Evolutionary conservation across 1,284 basidiomycete genomes (phyloP), one percentile per base, ranked within the genome.

Genomic region (Rhodotorula sp.): DNA sequence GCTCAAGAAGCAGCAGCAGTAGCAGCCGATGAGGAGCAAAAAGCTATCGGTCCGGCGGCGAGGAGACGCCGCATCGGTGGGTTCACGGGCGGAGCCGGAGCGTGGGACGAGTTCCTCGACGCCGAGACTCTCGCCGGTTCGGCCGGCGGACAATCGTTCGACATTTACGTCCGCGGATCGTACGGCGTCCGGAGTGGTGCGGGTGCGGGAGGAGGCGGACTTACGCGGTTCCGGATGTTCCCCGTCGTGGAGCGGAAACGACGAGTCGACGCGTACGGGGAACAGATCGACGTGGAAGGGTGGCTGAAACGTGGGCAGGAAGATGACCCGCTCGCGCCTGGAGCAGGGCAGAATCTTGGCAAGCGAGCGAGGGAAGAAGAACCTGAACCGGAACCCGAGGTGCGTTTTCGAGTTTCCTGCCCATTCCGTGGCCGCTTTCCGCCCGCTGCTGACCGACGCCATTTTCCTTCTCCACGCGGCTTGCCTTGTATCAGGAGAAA

Each of bases 151-250:
- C 70, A 69, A 59, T 93, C 91, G 3, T 98, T 91, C 78, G 95
- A 99, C 81, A 97, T 99, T 77, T 99, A 93, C 81, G 85, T 99
- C 73, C 97, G 95, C 80, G 97, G 95, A 10, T 91, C 95, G 78
- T 89, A 69, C 54, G 72, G 67, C 19, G 56, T 73, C 3, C 58
- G 69, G 4, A 57, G 60, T 21, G 34, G 15, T 8, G 16, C 15
- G 15, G 38, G 47, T 31, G 57, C 19, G 15, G 49, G 78, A 89
- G 60, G 90, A 90, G 73, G 84, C 79, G 0, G 88, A 88, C 2
- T 95, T 54, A 90, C 88, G 78, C 86, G 95, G 56, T 98, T 91
- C 81, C 86, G 97, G 75, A 97, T 98, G 91, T 99, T 98, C 82
- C 97, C 97, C 0, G 93, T 93, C 78, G 88, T 97, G 52, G 95